Base-by-base conservation (phyloP, 2,329 filamentous ascomycete genomes). In the Trichoderma sp. region DNA sequence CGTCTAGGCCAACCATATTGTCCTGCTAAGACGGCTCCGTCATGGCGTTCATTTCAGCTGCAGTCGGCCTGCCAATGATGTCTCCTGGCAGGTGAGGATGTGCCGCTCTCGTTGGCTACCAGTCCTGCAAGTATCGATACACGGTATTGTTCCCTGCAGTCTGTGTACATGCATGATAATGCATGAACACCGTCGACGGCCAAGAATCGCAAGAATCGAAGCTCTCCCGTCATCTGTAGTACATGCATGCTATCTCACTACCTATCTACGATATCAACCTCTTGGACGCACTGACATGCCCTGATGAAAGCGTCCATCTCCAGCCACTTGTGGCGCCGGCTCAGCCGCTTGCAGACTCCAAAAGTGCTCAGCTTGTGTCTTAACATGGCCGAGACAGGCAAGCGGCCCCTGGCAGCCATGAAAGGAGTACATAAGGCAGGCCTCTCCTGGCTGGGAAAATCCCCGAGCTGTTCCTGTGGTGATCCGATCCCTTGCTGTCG, bases 371-470 rank as follows among this genome's bases (percentile, higher is more conserved):
- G 5, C 14, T 12, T 10, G 9, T 14, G 34, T 39, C 34, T 39
- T 39, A 5, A 39, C 34, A 14, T 39, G 34, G 34, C 34, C 34
- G 34, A 39, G 34, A 39, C 34, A 39, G 34, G 34, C 34, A 39
- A 39, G 34, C 17, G 28, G 41, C 47, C 52, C 52, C 52, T 30
- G 52, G 60, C 48, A 26, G 60, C 60, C 19, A 34, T 45, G 45
- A 39, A 39, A 63, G 60, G 50, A 63, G 60, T 63, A 63, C 60
- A 63, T 63, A 63, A 63, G 54, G 26, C 60, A 24, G 44, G 41
- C 45, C 41, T 63, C 50, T 57, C 45, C 54, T 64, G 44, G 34
- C 50, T 52, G 43, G 15, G 7, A 44, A 57, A 64, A 64, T 64
- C 52, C 52, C 52, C 61, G 61, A 64, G 14, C 44, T 56, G 61